phyloP scores from a whole-genome alignment of 2,329 filamentous ascomycete genomes.

The Penicillium capsulatum region DNA sequence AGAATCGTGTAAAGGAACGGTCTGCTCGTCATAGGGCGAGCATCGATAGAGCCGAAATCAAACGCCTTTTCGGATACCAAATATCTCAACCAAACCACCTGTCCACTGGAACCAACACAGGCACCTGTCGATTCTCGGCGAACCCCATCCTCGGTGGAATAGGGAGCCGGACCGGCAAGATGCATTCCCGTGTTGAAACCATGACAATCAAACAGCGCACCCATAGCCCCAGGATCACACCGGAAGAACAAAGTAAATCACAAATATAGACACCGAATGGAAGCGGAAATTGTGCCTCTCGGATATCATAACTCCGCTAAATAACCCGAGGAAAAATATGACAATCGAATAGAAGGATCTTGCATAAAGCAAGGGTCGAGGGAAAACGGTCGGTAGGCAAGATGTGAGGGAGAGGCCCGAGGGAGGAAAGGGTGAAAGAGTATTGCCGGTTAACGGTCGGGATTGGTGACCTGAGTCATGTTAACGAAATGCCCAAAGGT shows the following conservation, averaged over 20 bases:
- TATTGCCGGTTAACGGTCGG: slow-evolving; percentile 25
- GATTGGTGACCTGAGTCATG: slow-evolving; percentile 32
- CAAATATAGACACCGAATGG: slow-evolving; percentile 16
- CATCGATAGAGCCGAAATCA: slow-evolving; percentile 16
- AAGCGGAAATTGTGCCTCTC: slow-evolving; percentile 17
- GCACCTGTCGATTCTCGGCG: not conserved
- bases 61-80: slow-evolving; percentile 19
- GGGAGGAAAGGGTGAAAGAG: not conserved
- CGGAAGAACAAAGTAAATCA: slow-evolving; percentile 1
- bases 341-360: slow-evolving; percentile 10
- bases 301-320: slow-evolving; percentile 31
- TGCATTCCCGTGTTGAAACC: too few species aligned
- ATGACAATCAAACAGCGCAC: too few species aligned
- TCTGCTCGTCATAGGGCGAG: slow-evolving; percentile 12
- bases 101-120: slow-evolving; percentile 3
- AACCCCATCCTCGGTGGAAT: too few species aligned
- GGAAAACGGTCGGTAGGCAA: slow-evolving; percentile 12
- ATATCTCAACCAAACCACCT: slow-evolving; percentile 1
- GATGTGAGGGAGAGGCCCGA: slow-evolving; percentile 5
- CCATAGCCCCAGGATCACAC: slow-evolving; percentile 1
- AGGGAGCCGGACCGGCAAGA: too few species aligned
- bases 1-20: slow-evolving; percentile 15
- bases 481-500: not conserved
- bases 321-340: slow-evolving; percentile 21
- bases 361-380: slow-evolving; percentile 15